Evolutionary conservation across 1,284 basidiomycete species (phyloP).

Genomic region (Agaricales sp.): DNA sequence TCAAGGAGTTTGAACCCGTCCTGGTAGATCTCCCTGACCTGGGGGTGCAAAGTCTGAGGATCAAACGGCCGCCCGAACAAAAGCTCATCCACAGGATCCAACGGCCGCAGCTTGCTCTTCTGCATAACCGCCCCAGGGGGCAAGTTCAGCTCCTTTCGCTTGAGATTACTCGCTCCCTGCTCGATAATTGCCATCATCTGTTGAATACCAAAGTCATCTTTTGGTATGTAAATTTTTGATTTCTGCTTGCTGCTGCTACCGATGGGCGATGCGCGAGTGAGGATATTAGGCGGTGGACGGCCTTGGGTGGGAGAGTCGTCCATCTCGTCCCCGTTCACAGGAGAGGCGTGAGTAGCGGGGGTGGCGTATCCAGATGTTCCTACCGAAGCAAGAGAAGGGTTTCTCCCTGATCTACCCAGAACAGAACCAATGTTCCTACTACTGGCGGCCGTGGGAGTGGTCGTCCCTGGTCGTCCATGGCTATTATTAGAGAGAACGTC

Average conservation of each 20-base stretch:
- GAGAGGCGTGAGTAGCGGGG: constrained; percentile 19
- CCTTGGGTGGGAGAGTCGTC: not conserved
- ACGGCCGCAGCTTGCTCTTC: constrained; percentile 24
- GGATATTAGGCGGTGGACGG: constrained; percentile 11
- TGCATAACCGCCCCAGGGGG: constrained; percentile 5
- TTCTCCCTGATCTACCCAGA: not conserved
- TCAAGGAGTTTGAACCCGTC: constrained; percentile 66
- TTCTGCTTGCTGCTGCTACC: constrained; percentile 17
- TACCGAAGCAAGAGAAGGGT: not conserved
- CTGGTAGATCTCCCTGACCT: constrained; percentile 61
- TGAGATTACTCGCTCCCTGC: constrained; percentile 31
- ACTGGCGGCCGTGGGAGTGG: constrained; percentile 20
- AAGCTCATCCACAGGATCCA: constrained; percentile 60
- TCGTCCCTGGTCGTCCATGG: constrained; percentile 26
- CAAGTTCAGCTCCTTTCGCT: not conserved
- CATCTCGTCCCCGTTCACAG: not conserved
- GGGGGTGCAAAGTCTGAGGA: constrained; percentile 56
- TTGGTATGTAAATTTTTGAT: constrained; percentile 44
- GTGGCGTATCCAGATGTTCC: constrained; percentile 48
- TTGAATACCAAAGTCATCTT: constrained; percentile 76
- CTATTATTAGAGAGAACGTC: not conserved
- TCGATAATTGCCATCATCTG: constrained; percentile 81
- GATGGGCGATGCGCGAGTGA: too few species aligned
- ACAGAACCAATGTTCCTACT: constrained; percentile 12
- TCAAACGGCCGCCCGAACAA: constrained; percentile 64